phyloP scores from a whole-genome alignment of 108 stramenopile species.

The Aurantiochytrium sp. region DNA sequence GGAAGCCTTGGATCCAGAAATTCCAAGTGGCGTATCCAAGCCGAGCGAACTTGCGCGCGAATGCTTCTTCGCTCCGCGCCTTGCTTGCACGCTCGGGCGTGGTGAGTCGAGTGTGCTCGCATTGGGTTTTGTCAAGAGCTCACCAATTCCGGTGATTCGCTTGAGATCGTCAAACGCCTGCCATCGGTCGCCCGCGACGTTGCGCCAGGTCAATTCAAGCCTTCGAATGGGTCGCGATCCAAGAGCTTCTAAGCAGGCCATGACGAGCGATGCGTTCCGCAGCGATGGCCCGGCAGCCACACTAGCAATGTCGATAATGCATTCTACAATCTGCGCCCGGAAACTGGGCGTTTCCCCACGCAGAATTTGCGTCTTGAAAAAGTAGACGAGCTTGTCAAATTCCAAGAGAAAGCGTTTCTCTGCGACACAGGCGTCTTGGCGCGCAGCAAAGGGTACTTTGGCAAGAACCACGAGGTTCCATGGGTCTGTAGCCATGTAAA shows the following conservation, averaged over 20 bases:
- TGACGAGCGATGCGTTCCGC: neutral
- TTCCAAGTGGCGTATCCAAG: too few species aligned
- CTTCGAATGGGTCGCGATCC: neutral
- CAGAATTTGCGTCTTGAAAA: neutral
- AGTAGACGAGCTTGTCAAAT: slow-evolving; percentile 3
- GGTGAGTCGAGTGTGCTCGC: neutral
- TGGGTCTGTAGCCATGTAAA: neutral
- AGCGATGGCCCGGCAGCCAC: neutral
- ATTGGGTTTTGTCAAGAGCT: neutral
- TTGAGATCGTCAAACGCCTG: neutral
- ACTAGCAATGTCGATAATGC: neutral
- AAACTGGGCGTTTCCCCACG: neutral
- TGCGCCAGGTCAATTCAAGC: neutral
- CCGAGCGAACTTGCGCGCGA: too few species aligned
- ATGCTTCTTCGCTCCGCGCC: too few species aligned
- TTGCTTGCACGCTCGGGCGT: neutral
- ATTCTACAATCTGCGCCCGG: neutral
- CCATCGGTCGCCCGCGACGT: neutral
- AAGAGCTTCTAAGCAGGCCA: neutral
- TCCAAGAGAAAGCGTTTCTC: neutral
- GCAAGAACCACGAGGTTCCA: neutral
- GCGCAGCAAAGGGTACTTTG: too few species aligned
- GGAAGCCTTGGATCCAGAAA: too few species aligned
- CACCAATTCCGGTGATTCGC: neutral
- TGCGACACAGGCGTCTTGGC: neutral